A percentile compares a stretch with the other conserved stretches of the same genome.
Conservation (phyloP, 2,329 filamentous ascomycete genomes). For the Stagonosporopsis vannaccii region DNA sequence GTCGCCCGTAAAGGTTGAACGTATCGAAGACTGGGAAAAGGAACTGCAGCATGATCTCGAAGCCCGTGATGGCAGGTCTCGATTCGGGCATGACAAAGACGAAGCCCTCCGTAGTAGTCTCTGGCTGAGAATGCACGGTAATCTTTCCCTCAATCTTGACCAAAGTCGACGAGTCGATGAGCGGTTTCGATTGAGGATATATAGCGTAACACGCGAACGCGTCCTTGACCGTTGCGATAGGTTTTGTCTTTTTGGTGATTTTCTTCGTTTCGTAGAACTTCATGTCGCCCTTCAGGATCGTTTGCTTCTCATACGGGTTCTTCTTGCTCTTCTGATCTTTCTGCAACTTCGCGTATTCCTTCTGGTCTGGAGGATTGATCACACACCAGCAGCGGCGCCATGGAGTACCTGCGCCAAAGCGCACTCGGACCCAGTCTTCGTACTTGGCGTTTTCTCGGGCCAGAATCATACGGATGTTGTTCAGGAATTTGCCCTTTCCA, state of each 20-base stretch:
- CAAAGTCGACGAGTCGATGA: conserved; percentile 93
- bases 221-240: conserved; percentile 90
- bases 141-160: conserved; percentile 93
- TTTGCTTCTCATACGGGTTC: conserved; percentile 80
- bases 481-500: conserved; percentile 86
- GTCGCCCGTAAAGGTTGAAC: conserved; percentile 89
- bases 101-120: conserved; percentile 85
- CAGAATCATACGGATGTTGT: conserved; percentile 90
- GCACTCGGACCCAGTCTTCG: conserved; percentile 93
- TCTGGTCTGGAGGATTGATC: conserved; percentile 90
- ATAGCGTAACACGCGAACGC: conserved; percentile 94
- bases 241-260: conserved; percentile 87
- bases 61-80: conserved; percentile 88
- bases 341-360: conserved; percentile 82
- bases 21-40: conserved; percentile 94
- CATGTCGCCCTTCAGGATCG: conserved; percentile 83
- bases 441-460: conserved; percentile 77
- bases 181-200: conserved; percentile 90
- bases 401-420: conserved; percentile 93
- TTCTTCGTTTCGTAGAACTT: conserved; percentile 93
- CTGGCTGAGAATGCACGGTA: conserved; percentile 80
- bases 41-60: conserved; percentile 93
- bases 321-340: conserved; percentile 79
- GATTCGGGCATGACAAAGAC: conserved; percentile 98
- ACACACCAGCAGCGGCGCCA: conserved; percentile 99